phyloP scores from a whole-genome alignment of 192 early-diverging fungal species.

The Chytriomyces confervae region DNA sequence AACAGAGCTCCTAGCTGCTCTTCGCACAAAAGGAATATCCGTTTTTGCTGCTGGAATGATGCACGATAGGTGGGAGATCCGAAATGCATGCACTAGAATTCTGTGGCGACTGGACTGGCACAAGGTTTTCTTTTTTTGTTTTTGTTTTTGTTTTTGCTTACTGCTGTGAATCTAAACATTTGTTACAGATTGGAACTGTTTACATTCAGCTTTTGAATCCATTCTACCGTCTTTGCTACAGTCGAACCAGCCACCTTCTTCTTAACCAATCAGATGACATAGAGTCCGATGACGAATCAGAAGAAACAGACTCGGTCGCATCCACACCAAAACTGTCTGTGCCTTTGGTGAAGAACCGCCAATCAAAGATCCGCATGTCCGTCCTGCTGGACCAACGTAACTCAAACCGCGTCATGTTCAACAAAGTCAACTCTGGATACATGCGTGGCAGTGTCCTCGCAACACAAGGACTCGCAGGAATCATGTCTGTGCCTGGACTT shows the following conservation, averaged over 20 bases:
- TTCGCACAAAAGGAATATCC: not conserved
- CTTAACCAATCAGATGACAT: constrained; percentile 13
- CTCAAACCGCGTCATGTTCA: not conserved
- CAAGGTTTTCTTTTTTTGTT: constrained; percentile 9
- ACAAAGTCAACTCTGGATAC: constrained; percentile 6
- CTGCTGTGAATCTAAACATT: not conserved
- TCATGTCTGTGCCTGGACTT: not conserved
- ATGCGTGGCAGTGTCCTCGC: constrained; percentile 1
- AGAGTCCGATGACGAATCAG: not conserved
- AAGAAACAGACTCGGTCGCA: not conserved
- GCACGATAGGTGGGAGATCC: constrained; percentile 69
- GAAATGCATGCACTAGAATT: constrained; percentile 69
- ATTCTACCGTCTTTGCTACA: constrained; percentile 28
- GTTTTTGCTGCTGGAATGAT: constrained; percentile 75
- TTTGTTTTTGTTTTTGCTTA: not conserved
- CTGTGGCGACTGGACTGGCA: constrained; percentile 74
- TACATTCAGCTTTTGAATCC: constrained; percentile 21
- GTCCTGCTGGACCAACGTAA: constrained; percentile 1
- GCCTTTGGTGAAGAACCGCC: not conserved
- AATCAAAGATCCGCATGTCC: constrained; percentile 12
- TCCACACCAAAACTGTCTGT: not conserved
- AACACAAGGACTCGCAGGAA: not conserved
- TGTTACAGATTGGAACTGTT: constrained; percentile 20
- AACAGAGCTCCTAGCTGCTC: constrained; percentile 8
- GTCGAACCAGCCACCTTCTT: constrained; percentile 12